phyloP scores from a whole-genome alignment of 805 yeast genomes.

The Lachancea lanzarotensis region DNA sequence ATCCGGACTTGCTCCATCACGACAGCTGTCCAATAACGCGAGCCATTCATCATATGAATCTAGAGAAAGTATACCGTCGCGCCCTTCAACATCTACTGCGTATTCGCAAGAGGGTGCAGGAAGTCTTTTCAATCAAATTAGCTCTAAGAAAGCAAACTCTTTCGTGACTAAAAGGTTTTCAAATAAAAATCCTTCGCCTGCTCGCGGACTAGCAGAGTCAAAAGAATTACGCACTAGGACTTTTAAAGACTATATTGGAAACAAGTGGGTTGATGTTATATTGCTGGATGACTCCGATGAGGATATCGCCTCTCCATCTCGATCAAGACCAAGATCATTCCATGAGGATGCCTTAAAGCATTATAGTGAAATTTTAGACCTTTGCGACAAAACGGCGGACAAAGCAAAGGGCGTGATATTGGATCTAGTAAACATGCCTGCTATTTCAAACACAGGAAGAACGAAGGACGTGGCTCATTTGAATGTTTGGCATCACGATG shows the following conservation, averaged over 20 bases:
- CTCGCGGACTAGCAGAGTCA: background rate
- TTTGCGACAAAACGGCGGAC: constrained; percentile 29
- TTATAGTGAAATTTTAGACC: constrained; percentile 13
- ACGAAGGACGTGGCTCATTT: no score
- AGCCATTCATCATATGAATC: constrained; percentile 25
- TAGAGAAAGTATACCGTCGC: constrained; percentile 21
- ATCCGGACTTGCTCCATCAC: constrained; percentile 12
- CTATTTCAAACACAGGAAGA: background rate
- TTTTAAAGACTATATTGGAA: constrained; percentile 15
- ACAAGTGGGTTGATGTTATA: constrained; percentile 23
- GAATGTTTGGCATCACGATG: no score
- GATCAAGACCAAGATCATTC: constrained; percentile 3
- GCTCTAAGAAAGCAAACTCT: background rate
- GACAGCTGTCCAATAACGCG: constrained; percentile 23
- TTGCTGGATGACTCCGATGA: constrained; percentile 19
- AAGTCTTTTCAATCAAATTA: background rate
- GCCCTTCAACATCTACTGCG: constrained; percentile 19
- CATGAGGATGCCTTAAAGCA: constrained; percentile 2
- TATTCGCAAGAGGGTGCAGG: background rate
- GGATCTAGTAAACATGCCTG: constrained; percentile 10
- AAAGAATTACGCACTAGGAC: background rate
- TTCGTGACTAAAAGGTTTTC: background rate
- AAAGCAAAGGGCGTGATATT: constrained; percentile 23
- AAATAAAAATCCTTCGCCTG: background rate
- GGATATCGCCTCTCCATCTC: background rate